phyloP scores from a whole-genome alignment of 768 basidiomycete genomes.

The Butyriboletus loyo region DNA sequence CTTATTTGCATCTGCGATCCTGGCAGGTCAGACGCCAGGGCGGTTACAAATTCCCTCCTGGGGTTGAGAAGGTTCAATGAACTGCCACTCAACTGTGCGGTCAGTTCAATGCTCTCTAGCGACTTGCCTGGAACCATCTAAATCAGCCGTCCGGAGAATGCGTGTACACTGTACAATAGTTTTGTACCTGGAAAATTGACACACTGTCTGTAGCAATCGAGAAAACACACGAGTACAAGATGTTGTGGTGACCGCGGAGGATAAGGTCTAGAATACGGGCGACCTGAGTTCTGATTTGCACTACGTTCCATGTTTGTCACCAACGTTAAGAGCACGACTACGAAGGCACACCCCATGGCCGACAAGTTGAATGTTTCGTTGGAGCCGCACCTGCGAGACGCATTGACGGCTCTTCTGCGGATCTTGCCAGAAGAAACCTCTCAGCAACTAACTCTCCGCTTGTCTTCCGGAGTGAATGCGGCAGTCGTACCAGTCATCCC shows the following conservation, averaged over 20 bases:
- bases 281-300: not conserved
- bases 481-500: conserved; percentile 46
- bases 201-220: not conserved
- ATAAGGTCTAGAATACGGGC: not conserved
- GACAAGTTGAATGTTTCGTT: conserved; percentile 57
- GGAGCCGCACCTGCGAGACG: conserved; percentile 57
- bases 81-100: not conserved
- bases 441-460: conserved; percentile 38
- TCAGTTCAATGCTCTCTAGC: not conserved
- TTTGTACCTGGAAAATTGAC: not conserved
- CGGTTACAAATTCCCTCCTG: conserved; percentile 57
- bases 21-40: conserved; percentile 71
- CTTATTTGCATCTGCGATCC: conserved; percentile 10
- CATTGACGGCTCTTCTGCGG: conserved; percentile 43
- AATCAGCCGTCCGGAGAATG: not conserved
- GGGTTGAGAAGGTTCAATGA: conserved; percentile 49
- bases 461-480: conserved; percentile 23
- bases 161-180: not conserved
- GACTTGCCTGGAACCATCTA: not conserved
- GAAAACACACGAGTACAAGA: not conserved
- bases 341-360: not conserved
- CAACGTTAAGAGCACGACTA: not conserved
- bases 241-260: not conserved
- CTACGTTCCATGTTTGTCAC: not conserved
- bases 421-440: conserved; percentile 47